Evolutionary conservation across 2,329 filamentous ascomycete species (phyloP), one percentile per base, ranked within the genome.

Genomic region (Fusarium staphyleae): DNA sequence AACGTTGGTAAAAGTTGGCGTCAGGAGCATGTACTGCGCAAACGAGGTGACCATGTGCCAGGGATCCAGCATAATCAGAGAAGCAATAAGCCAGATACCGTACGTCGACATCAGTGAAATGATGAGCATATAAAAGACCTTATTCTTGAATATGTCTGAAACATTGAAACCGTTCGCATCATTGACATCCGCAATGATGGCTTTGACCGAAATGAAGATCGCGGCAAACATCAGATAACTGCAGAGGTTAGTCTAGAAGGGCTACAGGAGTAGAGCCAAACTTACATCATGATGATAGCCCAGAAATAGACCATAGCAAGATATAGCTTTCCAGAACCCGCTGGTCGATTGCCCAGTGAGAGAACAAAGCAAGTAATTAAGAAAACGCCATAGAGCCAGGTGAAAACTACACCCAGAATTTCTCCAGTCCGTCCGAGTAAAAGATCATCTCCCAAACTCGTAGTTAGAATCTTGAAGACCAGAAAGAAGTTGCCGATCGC

Each of bases 1-100:
- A 53, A 98, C 93, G 75, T 98, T 99, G 78, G 96, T 96, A 77
- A 96, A 99, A 1, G 93, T 96, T 0, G 95, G 95, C 1, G 93
- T 96, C 52, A 99, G 83, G 34, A 98, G 85, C 66, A 98, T 87
- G 74, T 99, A 99, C 83, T 98, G 95, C 41, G 92, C 74, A 74
- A 98, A 91, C 52, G 89, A 87, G n/a, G 95, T 98, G 73, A 96
- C 83, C 92, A 99, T 98, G 77, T 99, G 95, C 93, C 95, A 99
- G 4, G 95, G 95, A 72, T 99, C 95, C 74, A 98, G 87, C 87
- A 98, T 98, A 64, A 99, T 80, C 62, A 99, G 81, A 8, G 92
- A 96, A 1, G 91, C 89, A 43, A 99, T 77, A 54, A 98, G 83
- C 89, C 93, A 99, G 68, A 99, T 87, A 57, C 96, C 82, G 71